Evolutionary conservation across 139 green algal species (phyloP), one percentile per base, ranked within the genome.

Genomic region (Chlorella sp.): DNA sequence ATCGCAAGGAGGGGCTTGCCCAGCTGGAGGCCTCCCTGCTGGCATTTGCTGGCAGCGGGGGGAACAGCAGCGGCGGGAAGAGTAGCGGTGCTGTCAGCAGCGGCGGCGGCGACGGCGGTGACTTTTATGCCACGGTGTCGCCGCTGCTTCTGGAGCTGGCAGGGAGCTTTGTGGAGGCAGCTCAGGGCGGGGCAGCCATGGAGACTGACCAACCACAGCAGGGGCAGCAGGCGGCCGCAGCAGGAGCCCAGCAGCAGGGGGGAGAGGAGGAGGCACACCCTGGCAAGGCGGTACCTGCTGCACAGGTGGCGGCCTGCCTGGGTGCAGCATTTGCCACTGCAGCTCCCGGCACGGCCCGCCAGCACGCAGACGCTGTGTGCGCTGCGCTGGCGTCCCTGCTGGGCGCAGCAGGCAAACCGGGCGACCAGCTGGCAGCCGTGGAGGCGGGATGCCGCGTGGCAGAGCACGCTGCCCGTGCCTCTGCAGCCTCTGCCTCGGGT

Each of bases 1-100:
- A 89, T 78, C 81, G 81, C 53, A 83, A 64, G 32, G 91, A 87
- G 21, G 93, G 88, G 2, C 71, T 95, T 64, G 36, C 36, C 22
- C 90, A 92, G 69, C 93, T 95, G 57, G 68, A 92, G 75, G 53
- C 28, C n/a, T 71, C 68, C 24, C 60, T 93, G 48, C 30, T 71
- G 7, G 87, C 78, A 28, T 71, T 86, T 22, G 86, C 36, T 32
- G 34, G 77, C 77, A 57, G 68, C 48, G 40, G 48, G 32, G 22
- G 69, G 37, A 57, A 57, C 79, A 89, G 34, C 79, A 39, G 30
- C 34, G 18, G 76, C 12, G 5, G 32, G 42, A 4, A 12, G 36
- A 61, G 39, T 60, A 2, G 3, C 57, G 11, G 48, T 28, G 26
- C 7, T 34, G 2, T 12, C 14, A 21, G n/a, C 0, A 0, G 4